These are phyloP conservation scores for Xanthoparmelia taractica DNA, from an alignment of 495 filamentous ascomycete species.

Conservation along the genomic window DNA sequence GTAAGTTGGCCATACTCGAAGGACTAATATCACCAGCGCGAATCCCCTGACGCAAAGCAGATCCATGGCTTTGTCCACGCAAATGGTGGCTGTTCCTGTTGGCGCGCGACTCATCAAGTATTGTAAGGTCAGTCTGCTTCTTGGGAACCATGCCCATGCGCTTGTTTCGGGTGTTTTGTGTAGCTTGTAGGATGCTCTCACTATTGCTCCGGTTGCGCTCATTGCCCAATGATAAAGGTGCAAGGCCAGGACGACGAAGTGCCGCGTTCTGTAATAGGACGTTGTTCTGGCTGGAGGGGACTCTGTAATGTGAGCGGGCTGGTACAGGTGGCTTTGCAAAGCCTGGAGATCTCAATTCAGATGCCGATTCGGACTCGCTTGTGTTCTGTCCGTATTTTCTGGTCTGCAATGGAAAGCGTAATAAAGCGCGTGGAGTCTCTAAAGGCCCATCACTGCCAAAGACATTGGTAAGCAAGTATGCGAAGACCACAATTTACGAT, in stretches of 20 bases:
- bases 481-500: conserved; percentile 7
- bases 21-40: conserved; percentile 43
- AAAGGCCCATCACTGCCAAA: conserved; percentile 43
- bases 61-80: conserved; percentile 73
- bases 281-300: conserved; percentile 63
- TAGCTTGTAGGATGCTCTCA: conserved; percentile 65
- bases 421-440: conserved; percentile 71
- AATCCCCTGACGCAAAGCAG: conserved; percentile 55
- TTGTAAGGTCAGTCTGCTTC: conserved; percentile 64
- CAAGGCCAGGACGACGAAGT: conserved; percentile 58
- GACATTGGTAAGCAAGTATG: conserved; percentile 11
- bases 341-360: conserved; percentile 55
- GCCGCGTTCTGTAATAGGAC: conserved; percentile 46
- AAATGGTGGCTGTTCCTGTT: conserved; percentile 68
- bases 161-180: conserved; percentile 51
- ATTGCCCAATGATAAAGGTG: conserved; percentile 60
- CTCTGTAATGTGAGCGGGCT: conserved; percentile 67
- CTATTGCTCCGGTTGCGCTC: conserved; percentile 87
- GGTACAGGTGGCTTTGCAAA: conserved; percentile 63
- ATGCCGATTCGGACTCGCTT: conserved; percentile 36
- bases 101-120: conserved; percentile 63
- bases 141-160: conserved; percentile 82
- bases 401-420: conserved; percentile 77
- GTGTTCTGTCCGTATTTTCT: conserved; percentile 39
- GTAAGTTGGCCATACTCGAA: conserved; percentile 49